Conservation (phyloP, 2,329 filamentous ascomycete genomes). For the Cercospora sesami region DNA sequence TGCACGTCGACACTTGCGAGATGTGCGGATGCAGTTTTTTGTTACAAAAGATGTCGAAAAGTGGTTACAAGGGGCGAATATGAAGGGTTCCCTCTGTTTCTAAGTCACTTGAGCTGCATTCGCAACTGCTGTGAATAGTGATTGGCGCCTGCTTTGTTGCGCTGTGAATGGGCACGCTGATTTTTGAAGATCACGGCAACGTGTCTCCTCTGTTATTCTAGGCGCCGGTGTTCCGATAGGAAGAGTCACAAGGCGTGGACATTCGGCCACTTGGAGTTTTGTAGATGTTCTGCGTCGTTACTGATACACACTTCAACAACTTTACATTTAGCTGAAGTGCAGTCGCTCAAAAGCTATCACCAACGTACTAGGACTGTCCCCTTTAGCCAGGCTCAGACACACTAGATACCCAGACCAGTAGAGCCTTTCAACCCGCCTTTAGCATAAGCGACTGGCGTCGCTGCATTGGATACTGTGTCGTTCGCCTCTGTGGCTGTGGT, state of each 20-base stretch:
- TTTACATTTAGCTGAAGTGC: not conserved
- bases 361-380: not conserved
- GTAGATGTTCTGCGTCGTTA: not conserved
- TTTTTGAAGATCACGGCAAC: not conserved
- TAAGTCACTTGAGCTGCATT: not conserved
- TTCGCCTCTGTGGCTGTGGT: conserved; percentile 28
- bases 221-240: not conserved
- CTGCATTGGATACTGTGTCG: conserved; percentile 20
- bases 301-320: not conserved
- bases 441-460: conserved; percentile 16
- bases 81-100: not conserved
- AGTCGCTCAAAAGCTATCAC: not conserved
- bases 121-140: not conserved
- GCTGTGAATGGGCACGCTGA: not conserved
- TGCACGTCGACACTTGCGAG: not conserved
- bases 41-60: not conserved
- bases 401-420: conserved; percentile 25
- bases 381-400: not conserved
- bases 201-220: not conserved
- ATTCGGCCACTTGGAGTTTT: not conserved
- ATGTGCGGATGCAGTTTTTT: not conserved
- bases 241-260: not conserved
- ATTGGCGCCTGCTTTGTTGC: not conserved
- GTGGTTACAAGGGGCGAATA: not conserved
- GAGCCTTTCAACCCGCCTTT: conserved; percentile 35